Percentiles rank a stretch among this genome's conserved stretches.
Conservation (phyloP, 2,329 filamentous ascomycete genomes). For the Cordyceps tenuipes region DNA sequence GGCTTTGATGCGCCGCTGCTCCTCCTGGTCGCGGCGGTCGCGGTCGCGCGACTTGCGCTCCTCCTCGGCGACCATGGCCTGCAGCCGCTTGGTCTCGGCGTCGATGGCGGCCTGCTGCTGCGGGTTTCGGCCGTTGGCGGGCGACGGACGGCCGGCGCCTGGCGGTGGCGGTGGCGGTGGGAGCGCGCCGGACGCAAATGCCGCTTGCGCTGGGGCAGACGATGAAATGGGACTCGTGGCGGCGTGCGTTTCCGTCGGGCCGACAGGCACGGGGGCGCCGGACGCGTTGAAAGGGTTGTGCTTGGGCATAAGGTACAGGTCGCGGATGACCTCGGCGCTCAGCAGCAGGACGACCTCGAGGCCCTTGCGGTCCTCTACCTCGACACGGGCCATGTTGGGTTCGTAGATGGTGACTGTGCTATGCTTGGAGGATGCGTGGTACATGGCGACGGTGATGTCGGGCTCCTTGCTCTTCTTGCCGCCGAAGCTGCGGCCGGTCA, state of each 20-base stretch:
- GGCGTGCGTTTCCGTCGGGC: background rate
- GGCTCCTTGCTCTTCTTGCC: constrained; percentile 84
- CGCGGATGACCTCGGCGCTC: constrained; percentile 54
- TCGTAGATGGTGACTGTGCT: constrained; percentile 74
- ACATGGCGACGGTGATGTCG: constrained; percentile 89
- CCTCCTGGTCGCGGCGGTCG: constrained; percentile 45
- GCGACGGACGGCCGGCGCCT: constrained; percentile 32
- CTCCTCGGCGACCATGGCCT: constrained; percentile 41
- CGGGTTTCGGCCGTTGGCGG: constrained; percentile 18
- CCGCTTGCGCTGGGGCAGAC: constrained; percentile 16
- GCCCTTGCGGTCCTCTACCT: constrained; percentile 90
- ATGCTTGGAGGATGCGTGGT: constrained; percentile 60
- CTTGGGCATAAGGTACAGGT: constrained; percentile 55
- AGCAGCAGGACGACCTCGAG: constrained; percentile 72
- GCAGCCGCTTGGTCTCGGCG: constrained; percentile 68
- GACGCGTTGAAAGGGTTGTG: constrained; percentile 72
- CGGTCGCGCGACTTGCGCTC: constrained; percentile 48
- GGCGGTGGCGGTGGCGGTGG: constrained; percentile 42
- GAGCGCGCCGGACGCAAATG: constrained; percentile 15
- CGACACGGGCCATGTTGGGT: constrained; percentile 80
- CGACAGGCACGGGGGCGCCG: constrained; percentile 26
- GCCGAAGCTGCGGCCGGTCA: constrained; percentile 68
- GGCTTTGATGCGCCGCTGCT: constrained; percentile 48
- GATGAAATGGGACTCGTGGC: constrained; percentile 12
- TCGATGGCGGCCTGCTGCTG: constrained; percentile 45